A percentile compares a stretch with the other conserved stretches of the same genome.
phyloP scores from a whole-genome alignment of 768 basidiomycete genomes.

The Mycena kentingensis region DNA sequence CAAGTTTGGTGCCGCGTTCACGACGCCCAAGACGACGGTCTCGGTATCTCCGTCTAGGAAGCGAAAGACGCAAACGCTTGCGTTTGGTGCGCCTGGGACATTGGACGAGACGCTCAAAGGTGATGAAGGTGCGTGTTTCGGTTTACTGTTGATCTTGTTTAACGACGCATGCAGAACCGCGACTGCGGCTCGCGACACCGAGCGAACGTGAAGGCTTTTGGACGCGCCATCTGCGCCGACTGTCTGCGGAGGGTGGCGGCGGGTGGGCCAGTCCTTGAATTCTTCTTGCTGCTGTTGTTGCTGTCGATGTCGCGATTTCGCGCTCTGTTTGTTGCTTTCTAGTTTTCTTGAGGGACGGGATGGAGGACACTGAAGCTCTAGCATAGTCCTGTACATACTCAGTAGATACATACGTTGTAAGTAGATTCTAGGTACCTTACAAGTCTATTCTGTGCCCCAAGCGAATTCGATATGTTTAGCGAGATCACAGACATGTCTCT shows the following conservation, averaged over 20 bases:
- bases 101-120: conserved; percentile 32
- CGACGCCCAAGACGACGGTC: conserved; percentile 62
- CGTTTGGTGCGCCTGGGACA: conserved; percentile 31
- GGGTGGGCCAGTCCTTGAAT: conserved; percentile 11
- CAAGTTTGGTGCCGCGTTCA: conserved; percentile 56
- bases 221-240: conserved; percentile 35
- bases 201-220: conserved; percentile 34
- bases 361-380: too few relatives aligned
- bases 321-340: too few relatives aligned
- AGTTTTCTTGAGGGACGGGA: too few relatives aligned
- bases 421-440: too few relatives aligned
- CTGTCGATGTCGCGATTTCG: too few relatives aligned
- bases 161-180: conserved; percentile 47
- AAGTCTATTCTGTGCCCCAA: too few relatives aligned
- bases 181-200: conserved; percentile 31
- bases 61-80: conserved; percentile 31
- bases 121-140: conserved; percentile 25
- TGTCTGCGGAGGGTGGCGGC: conserved; percentile 15
- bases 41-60: conserved; percentile 57
- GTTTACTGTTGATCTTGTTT: conserved; percentile 27
- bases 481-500: too few relatives aligned
- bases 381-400: too few relatives aligned
- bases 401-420: too few relatives aligned
- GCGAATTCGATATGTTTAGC: too few relatives aligned
- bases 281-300: neutral